phyloP scores from a whole-genome alignment of 371 early-diverging fungal genomes.

The Zancudomyces culisetae region DNA sequence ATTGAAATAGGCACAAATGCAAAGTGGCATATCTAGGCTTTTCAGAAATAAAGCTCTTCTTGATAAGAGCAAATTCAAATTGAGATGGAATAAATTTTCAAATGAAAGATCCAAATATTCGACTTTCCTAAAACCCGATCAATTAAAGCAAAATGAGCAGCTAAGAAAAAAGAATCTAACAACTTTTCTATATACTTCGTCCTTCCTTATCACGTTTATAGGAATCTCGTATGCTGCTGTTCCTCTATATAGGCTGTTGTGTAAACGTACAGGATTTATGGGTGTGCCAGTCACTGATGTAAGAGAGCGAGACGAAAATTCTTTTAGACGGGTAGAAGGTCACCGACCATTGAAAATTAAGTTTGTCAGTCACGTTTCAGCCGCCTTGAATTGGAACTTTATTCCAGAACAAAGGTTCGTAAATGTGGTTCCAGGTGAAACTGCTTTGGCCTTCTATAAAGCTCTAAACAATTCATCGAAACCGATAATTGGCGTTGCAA shows the following conservation, averaged over 20 bases:
- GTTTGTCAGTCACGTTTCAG: slow-evolving; percentile 69
- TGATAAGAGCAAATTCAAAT: too few species aligned
- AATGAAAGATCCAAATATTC: too few species aligned
- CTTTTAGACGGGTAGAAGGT: slow-evolving; percentile 30
- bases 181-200: slow-evolving; percentile 49
- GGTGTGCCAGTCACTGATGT: slow-evolving; percentile 61
- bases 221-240: slow-evolving; percentile 90
- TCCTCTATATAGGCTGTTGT: slow-evolving; percentile 87
- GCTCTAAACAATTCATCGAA: slow-evolving; percentile 81
- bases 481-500: slow-evolving; percentile 90
- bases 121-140: too few species aligned
- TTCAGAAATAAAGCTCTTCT: too few species aligned
- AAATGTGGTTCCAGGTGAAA: slow-evolving; percentile 83
- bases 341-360: slow-evolving; percentile 52
- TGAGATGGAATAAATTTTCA: too few species aligned
- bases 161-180: slow-evolving; percentile 22
- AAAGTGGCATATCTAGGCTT: too few species aligned
- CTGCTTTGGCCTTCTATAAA: slow-evolving; percentile 87
- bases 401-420: slow-evolving; percentile 72
- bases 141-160: slow-evolving; percentile 5
- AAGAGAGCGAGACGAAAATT: slow-evolving; percentile 34
- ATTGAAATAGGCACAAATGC: too few species aligned
- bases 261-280: slow-evolving; percentile 77
- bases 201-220: slow-evolving; percentile 62
- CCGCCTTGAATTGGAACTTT: slow-evolving; percentile 75